A percentile compares a stretch with the other conserved stretches of the same genome.
phyloP scores from a whole-genome alignment of 495 filamentous ascomycete species.

The Penicillium lividum region DNA sequence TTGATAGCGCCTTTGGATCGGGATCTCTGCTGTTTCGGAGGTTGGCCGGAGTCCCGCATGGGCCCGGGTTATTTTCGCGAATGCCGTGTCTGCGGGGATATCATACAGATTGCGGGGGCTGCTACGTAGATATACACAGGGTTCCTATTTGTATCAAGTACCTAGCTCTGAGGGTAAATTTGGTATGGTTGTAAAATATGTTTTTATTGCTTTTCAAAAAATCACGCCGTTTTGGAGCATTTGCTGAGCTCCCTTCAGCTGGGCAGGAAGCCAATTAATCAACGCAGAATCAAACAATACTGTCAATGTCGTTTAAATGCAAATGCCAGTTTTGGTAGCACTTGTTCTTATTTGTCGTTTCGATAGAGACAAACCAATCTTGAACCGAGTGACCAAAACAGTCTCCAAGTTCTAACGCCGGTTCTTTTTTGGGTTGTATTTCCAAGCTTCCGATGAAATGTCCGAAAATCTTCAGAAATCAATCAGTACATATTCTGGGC shows the following conservation, averaged over 20 bases:
- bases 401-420: neutral
- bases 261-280: neutral
- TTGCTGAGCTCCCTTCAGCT: too few species aligned
- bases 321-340: neutral
- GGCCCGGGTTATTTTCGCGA: slow-evolving; percentile 33
- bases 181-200: neutral
- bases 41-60: slow-evolving; percentile 24
- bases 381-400: neutral
- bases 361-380: neutral
- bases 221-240: neutral
- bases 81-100: slow-evolving; percentile 2
- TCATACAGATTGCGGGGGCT: neutral
- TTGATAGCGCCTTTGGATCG: slow-evolving; percentile 19
- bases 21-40: slow-evolving; percentile 21
- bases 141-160: too few species aligned
- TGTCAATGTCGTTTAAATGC: neutral
- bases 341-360: neutral
- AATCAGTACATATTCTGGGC: slow-evolving; percentile 30
- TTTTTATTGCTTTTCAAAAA: neutral
- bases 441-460: slow-evolving; percentile 1
- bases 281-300: neutral
- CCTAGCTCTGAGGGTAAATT: neutral
- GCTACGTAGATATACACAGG: neutral
- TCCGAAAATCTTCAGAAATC: neutral
- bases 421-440: neutral